Evolutionary conservation across 23 red algal genomes (phyloP).

Genomic region (Gracilaria gracilis): DNA sequence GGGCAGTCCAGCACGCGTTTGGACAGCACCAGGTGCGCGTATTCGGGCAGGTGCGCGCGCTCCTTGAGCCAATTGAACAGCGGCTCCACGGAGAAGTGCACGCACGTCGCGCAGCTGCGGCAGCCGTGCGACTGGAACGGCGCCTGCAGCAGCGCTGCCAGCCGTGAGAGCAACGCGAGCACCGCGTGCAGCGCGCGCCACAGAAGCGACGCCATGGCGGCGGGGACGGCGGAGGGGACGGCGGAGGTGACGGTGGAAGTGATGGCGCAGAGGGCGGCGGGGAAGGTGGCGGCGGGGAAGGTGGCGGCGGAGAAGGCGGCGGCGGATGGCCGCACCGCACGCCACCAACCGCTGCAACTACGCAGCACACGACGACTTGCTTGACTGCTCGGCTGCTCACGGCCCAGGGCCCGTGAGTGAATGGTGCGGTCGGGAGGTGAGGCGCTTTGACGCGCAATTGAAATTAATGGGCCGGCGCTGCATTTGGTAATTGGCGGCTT

Average conservation of each 20-base stretch:
- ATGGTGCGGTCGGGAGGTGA: too few relatives aligned
- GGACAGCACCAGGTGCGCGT: conserved; percentile 6
- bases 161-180: background rate
- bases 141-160: background rate
- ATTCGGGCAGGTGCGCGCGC: background rate
- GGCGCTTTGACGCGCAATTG: background rate
- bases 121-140: background rate
- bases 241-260: background rate
- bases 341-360: too few relatives aligned
- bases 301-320: too few relatives aligned
- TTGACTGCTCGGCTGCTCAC: too few relatives aligned
- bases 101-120: background rate
- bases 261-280: too few relatives aligned
- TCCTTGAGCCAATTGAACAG: background rate
- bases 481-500: too few relatives aligned
- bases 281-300: too few relatives aligned
- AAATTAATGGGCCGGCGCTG: too few relatives aligned
- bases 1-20: conserved; percentile 3
- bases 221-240: background rate
- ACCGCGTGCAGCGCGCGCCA: background rate
- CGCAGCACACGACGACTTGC: too few relatives aligned
- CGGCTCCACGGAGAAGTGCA: conserved; percentile 1
- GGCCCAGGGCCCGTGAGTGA: too few relatives aligned
- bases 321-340: too few relatives aligned
- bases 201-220: background rate